phyloP scores from a whole-genome alignment of 2,329 filamentous ascomycete genomes.

The Aureobasidium sp. region DNA sequence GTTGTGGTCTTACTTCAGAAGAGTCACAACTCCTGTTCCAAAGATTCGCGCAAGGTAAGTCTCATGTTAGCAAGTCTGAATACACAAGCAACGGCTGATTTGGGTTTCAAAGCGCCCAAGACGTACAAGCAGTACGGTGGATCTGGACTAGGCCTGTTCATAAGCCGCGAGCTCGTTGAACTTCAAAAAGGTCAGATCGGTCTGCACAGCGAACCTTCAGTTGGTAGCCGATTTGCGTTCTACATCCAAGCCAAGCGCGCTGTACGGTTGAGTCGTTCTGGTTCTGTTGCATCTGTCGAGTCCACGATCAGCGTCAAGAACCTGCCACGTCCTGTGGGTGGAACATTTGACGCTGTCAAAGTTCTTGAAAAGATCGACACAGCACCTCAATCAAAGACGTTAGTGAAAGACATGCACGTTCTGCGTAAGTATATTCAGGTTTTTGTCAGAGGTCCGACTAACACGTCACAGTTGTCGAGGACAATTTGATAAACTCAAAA shows the following conservation, averaged over 20 bases:
- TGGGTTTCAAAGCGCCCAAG: constrained; percentile 39
- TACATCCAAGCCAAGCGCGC: constrained; percentile 46
- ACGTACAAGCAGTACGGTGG: constrained; percentile 62
- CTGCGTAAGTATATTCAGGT: constrained; percentile 2
- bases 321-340: not conserved
- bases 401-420: constrained; percentile 13
- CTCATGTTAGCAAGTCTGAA: not conserved
- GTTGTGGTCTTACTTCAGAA: constrained; percentile 27
- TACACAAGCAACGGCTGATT: not conserved
- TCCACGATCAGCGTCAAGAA: constrained; percentile 1
- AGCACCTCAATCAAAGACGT: not conserved
- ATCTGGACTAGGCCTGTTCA: constrained; percentile 59
- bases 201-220: constrained; percentile 48
- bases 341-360: constrained; percentile 1
- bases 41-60: constrained; percentile 50
- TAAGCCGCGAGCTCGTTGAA: constrained; percentile 57
- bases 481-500: constrained; percentile 35
- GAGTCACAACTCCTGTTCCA: constrained; percentile 48
- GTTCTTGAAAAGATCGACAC: not conserved
- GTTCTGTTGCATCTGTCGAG: constrained; percentile 1
- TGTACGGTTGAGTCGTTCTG: not conserved
- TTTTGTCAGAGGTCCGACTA: not conserved
- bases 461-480: constrained; percentile 23
- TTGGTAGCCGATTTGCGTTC: constrained; percentile 57
- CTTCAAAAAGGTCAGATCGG: constrained; percentile 62